Base-by-base conservation (phyloP, 176 grass and related monocot species). In the Pharus latifolius region DNA sequence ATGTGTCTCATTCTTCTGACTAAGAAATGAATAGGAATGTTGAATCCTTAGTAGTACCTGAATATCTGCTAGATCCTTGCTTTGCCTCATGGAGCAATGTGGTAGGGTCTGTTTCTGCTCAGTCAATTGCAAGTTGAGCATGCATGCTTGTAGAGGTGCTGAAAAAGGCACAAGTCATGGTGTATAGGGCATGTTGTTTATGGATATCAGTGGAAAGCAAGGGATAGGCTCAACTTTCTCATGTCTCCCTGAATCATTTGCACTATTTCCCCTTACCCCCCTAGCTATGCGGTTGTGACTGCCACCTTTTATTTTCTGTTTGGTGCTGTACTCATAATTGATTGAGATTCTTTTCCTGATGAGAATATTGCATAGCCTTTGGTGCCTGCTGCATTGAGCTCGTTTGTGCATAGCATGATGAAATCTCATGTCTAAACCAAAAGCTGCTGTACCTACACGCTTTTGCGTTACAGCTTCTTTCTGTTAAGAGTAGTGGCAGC, bases 101-200 rank as follows among this genome's bases (percentile, higher is more conserved):
- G 71, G 54, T 43, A 34, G 56, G 35, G 16, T 33, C 10, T 76
- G 38, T 22, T 23, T 33, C 43, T 62, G 72, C 33, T 18, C 10
- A 25, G 63, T 47, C 80, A 70, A 47, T 18, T 76, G 80, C 65
- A 71, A 63, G 73, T 64, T 70, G 73, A 62, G 48, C 65, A 70
- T 61, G 44, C 35, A 48, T 66, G 60, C 35, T 1, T 15, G 49
- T 26, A 53, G 40, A 45, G 35, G 74, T 44, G 48, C 24, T 76
- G 73, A 52, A 24, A 55, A 33, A 47, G 35, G 24, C 49, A 49
- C 28, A 22, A 12, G 18, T 67, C 43, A 60, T 74, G 61, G 52
- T 52, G 79, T 53, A 49, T 32, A 68, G 43, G 70, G 53, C 4
- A 41, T 54, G 27, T 47, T 38, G 15, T 32, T 69, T 64, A 56